phyloP scores from a whole-genome alignment of 805 yeast species.

The Ogataea polymorpha region DNA sequence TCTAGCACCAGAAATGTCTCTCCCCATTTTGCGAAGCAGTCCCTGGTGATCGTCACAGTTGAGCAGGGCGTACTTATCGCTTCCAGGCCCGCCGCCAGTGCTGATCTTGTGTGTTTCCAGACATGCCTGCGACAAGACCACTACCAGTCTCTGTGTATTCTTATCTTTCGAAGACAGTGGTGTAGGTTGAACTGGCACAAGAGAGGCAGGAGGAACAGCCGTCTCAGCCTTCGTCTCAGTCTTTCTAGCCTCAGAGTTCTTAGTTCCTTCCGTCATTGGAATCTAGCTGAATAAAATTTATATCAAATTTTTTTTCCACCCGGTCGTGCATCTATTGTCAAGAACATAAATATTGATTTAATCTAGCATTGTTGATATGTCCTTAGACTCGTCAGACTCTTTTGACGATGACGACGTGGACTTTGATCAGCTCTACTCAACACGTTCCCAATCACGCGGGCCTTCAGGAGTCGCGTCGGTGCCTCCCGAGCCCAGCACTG shows the following conservation, averaged over 20 bases:
- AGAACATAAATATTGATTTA: neutral
- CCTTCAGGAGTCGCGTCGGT: neutral
- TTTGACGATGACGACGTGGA: conserved; percentile 34
- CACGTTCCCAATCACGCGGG: conserved; percentile 10
- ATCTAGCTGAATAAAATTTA: conserved; percentile 3
- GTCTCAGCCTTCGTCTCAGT: conserved; percentile 23
- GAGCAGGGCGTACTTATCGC: conserved; percentile 87
- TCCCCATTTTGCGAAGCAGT: conserved; percentile 86
- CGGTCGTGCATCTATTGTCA: conserved; percentile 8
- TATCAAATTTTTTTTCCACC: conserved; percentile 2
- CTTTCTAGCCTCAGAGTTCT: conserved; percentile 31
- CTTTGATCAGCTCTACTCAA: conserved; percentile 22
- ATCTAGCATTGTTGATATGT: conserved; percentile 3
- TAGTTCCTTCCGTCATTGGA: conserved; percentile 7
- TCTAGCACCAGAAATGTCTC: conserved; percentile 96
- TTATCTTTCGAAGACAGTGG: conserved; percentile 83
- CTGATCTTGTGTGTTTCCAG: conserved; percentile 91
- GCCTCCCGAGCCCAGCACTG: conserved; percentile 2
- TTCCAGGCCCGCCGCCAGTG: conserved; percentile 64
- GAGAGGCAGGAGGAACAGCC: conserved; percentile 51
- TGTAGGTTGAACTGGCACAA: conserved; percentile 85
- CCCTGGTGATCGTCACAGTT: conserved; percentile 99
- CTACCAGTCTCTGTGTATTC: conserved; percentile 79
- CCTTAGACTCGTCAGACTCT: conserved; percentile 25
- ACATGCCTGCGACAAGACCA: conserved; percentile 94